Conservation (phyloP, 208 protist genomes). For the Trypanosoma scelopori region DNA sequence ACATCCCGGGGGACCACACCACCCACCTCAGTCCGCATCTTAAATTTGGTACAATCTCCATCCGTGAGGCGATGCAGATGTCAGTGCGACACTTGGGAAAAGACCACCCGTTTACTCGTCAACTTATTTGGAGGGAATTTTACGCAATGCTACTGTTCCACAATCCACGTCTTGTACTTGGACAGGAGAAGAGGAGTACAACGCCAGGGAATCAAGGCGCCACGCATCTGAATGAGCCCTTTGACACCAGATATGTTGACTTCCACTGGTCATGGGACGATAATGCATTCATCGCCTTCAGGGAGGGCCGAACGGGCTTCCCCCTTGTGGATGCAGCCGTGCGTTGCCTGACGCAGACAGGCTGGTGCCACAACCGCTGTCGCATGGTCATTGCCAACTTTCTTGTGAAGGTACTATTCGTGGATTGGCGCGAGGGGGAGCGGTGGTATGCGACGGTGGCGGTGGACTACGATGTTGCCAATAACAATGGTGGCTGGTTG, state of each 20-base stretch:
- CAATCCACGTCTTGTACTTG: constrained; percentile 52
- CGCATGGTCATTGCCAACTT: constrained; percentile 85
- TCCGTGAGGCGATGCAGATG: constrained; percentile 57
- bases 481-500: constrained; percentile 87
- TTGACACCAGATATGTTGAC: constrained; percentile 50
- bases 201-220: constrained; percentile 4
- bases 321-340: constrained; percentile 93
- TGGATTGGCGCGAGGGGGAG: constrained; percentile 92
- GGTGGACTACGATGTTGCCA: constrained; percentile 86
- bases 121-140: constrained; percentile 81
- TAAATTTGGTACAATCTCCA: constrained; percentile 78
- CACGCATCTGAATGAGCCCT: constrained; percentile 48
- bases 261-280: constrained; percentile 66
- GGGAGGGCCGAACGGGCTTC: constrained; percentile 81
- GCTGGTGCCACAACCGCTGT: constrained; percentile 79
- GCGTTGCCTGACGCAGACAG: constrained; percentile 80
- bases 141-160: constrained; percentile 61
- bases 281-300: constrained; percentile 64
- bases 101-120: constrained; percentile 46
- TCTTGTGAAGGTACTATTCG: constrained; percentile 82
- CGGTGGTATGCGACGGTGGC: constrained; percentile 84
- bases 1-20: constrained; percentile 55
- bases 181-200: constrained; percentile 42
- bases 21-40: constrained; percentile 75
- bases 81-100: constrained; percentile 36